phyloP scores from a whole-genome alignment of 257 asterid species.

The Gentiana macrophylla region DNA sequence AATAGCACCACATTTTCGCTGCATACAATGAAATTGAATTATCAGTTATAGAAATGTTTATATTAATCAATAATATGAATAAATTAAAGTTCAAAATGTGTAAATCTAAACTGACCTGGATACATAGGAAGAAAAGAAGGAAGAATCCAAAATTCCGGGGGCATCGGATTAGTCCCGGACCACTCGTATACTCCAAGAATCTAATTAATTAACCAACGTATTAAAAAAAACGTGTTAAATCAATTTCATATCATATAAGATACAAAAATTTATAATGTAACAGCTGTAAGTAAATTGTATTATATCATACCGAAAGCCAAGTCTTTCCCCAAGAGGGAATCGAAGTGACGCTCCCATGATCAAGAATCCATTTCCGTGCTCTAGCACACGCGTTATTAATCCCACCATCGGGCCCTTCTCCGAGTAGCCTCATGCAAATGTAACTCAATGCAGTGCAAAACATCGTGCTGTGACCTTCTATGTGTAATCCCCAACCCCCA shows the following conservation, averaged over 20 bases:
- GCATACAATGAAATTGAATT: neutral
- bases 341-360: slow-evolving; percentile 26
- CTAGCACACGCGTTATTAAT: slow-evolving; percentile 15
- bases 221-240: neutral
- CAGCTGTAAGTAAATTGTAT: neutral
- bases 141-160: slow-evolving; percentile 25
- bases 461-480: slow-evolving; percentile 44
- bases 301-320: slow-evolving; percentile 31
- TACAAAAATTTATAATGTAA: neutral
- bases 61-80: too few relatives aligned
- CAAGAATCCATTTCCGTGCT: slow-evolving; percentile 37
- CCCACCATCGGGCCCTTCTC: slow-evolving; percentile 26
- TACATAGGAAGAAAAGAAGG: slow-evolving; percentile 24
- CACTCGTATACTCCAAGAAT: slow-evolving; percentile 21
- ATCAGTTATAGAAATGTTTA: neutral
- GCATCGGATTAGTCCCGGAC: slow-evolving; percentile 24
- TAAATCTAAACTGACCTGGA: slow-evolving; percentile 14
- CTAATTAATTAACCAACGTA: neutral
- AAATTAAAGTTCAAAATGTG: neutral
- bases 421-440: slow-evolving; percentile 26
- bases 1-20: slow-evolving; percentile 29
- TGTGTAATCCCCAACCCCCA: slow-evolving; percentile 50
- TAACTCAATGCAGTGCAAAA: slow-evolving; percentile 31
- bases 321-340: slow-evolving; percentile 47
- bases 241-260: neutral